Base-by-base conservation (phyloP, 495 filamentous ascomycete species). In the Penicillium waksmanii region DNA sequence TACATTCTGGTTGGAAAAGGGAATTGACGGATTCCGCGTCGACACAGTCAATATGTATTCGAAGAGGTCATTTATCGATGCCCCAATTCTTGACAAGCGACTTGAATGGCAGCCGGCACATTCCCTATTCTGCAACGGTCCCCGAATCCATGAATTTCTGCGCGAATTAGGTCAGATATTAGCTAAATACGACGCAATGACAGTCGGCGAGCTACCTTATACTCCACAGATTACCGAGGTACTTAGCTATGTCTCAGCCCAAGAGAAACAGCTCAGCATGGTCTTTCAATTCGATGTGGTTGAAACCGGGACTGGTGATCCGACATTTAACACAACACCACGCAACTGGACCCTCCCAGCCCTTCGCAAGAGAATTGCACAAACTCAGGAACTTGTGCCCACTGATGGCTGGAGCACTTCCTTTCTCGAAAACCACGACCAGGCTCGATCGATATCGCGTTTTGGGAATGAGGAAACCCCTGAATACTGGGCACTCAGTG, bases 31-130 rank as follows among this genome's bases (percentile, higher is more conserved):
- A 3, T 85, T 85, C 73, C 76, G 83, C 5, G 80, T 84, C 58
- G 82, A 85, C 56, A 81, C 82, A 0, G 82, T 84, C 53, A 85
- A 84, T 61, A 73, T 79, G 65, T 82, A 82, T 53, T 75, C 60
- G 84, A 85, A 60, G 65, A 74, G 70, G 15, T 65, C 55, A 0
- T 80, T 75, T 49, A 73, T 71, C 7, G 79, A 85, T 56, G 83
- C 80, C 0, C 66, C 70, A 0, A 62, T 84, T 33, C 52, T 66
- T 8, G 74, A 78, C 4, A 68, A 73, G 1, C 63, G 64, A 13
- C 59, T 62, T 19, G 65, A 74, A 15, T 80, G 70, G 55, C 81
- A 84, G 59, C 73, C 77, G 0, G 83, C 80, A 0, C 58, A 64
- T 17, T 67, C 66, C 7, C 71, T 76, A n/a, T 86, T 74, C 61